Base-by-base conservation (phyloP, 257 asterid species). In the Solanum neorickii region DNA sequence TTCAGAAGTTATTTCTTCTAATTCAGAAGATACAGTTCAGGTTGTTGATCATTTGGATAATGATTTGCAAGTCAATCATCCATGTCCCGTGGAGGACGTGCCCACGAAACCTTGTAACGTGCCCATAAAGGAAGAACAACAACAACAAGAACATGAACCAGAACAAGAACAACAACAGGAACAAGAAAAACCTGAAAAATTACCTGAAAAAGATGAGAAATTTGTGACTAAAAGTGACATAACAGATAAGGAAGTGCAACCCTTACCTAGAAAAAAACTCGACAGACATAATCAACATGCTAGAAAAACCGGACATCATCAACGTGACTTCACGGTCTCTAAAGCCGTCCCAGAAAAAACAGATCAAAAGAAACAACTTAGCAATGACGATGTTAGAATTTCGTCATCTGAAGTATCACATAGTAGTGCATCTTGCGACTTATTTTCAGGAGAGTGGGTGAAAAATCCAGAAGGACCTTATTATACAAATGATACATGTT, bases 391-490 rank as follows among this genome's bases (percentile, higher is more conserved):
- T 14, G 68, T 65, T 74, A 73, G 59, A 62, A 59, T 23, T 16
- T 73, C 41, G 83, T 46, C 77, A 31, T 78, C 89, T 15, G 82
- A 88, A 46, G 85, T 89, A 68, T 18, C 77, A 12, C 92, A 87
- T 68, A 86, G 23, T 5, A 86, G 29, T 5, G 92, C 62, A 33
- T 46, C 82, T 5, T 97, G 99, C 83, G 93, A 95, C 84, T 68
- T 97, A 73, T 97, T 94, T 88, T 59, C 94, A 0, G 99, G 99
- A 15, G 97, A 95, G 59, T 97, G 99, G 99, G 92, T 94, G 8
- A 91, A 93, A 1, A 89, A 97, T 82, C 93, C 93, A 0, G 95
- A 93, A 4, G 98, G 94, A 3, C 98, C 98, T 3, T 93, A 92
- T 77, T 97, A 97, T 85, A 94, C 98, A 21, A 95, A 95, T 87